Conservation (phyloP, 352 stramenopile species). For the Pythium sp. region DNA sequence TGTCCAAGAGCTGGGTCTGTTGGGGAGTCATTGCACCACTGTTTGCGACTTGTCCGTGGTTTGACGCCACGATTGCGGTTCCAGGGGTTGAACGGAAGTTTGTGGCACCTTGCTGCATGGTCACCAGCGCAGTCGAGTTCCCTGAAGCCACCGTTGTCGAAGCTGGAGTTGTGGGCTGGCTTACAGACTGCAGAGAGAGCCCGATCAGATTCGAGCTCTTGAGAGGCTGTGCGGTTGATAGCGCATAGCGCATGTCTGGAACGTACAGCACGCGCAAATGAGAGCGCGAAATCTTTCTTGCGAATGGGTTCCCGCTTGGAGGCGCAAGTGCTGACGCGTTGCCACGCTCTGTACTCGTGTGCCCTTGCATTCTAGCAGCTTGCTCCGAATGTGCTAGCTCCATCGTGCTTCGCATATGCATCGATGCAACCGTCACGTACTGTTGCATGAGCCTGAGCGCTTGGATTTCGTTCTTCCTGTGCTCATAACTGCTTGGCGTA, state of each 20-base stretch:
- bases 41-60: conserved; percentile 13
- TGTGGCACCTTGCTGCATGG: conserved; percentile 22
- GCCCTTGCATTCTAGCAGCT: conserved; percentile 58
- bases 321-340: conserved; percentile 22
- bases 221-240: conserved; percentile 51
- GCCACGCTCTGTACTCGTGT: conserved; percentile 34
- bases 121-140: conserved; percentile 41
- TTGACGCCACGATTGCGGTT: conserved; percentile 19
- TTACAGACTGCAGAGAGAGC: conserved; percentile 21
- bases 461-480: conserved; percentile 74
- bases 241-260: conserved; percentile 59
- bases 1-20: conserved; percentile 46
- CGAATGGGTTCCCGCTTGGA: conserved; percentile 42
- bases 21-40: conserved; percentile 16
- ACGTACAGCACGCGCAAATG: conserved; percentile 60
- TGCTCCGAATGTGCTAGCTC: conserved; percentile 82
- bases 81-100: conserved; percentile 20
- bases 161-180: conserved; percentile 16
- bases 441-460: conserved; percentile 85
- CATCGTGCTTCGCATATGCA: conserved; percentile 89
- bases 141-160: conserved; percentile 12
- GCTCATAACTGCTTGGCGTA: conserved; percentile 45
- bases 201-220: conserved; percentile 39
- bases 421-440: conserved; percentile 85
- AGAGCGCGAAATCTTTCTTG: conserved; percentile 54